Conservation (phyloP, 106 monocot genomes). For the Amphibolis antarctica region DNA sequence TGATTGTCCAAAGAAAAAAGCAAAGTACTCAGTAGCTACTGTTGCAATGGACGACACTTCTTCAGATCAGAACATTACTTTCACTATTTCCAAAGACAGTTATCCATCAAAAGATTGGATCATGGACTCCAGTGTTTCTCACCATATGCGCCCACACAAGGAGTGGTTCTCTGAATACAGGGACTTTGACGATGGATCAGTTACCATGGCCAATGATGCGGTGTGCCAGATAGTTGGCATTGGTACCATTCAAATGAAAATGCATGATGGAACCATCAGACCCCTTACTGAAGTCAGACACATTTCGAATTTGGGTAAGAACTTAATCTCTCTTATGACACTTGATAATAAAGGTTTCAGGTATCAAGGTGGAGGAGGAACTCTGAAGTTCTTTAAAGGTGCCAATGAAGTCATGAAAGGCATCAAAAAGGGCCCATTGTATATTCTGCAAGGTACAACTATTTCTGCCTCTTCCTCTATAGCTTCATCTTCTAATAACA, state of each 20-base stretch:
- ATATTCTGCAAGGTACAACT: background rate
- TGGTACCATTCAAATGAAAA: constrained; percentile 4
- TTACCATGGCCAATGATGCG: constrained; percentile 6
- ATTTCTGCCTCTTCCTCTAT: background rate
- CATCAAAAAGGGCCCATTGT: background rate
- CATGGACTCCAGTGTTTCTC: background rate
- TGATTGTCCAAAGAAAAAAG: too few relatives aligned
- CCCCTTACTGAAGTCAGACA: background rate
- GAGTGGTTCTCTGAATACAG: background rate
- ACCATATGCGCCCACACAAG: constrained; percentile 9
- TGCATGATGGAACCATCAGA: constrained; percentile 4
- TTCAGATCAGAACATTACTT: too few relatives aligned
- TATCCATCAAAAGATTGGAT: constrained; percentile 3
- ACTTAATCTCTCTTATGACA: background rate
- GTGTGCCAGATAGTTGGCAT: background rate
- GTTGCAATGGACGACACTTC: too few relatives aligned
- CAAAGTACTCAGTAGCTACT: too few relatives aligned
- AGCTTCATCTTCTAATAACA: too few relatives aligned
- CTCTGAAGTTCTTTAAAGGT: background rate
- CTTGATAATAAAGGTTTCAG: background rate
- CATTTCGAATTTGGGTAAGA: background rate
- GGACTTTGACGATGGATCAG: background rate
- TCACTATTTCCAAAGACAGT: too few relatives aligned
- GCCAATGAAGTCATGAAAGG: constrained; percentile 5
- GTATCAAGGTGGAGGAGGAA: background rate